Evolutionary conservation across 164 flowering plant species (phyloP), one percentile per base, ranked within the genome.

Genomic region (Dillenia suffruticosa): DNA sequence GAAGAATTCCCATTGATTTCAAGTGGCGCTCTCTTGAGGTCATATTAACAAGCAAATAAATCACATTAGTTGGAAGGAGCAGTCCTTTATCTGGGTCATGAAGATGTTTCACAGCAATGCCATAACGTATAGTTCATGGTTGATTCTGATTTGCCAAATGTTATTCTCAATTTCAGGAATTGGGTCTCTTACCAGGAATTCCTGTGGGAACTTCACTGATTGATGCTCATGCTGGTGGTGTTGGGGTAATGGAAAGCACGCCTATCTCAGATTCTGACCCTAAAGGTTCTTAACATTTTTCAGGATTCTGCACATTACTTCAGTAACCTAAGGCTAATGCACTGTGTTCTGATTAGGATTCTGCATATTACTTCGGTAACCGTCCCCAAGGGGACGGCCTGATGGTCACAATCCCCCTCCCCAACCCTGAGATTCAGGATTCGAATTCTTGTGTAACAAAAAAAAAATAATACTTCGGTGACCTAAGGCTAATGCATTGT

Each of bases 221-320:
- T 73, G 97, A 93, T 81, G 97, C 93, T 70, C 98, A 94, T 84
- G 98, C 97, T 74, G 98, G 98, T 64, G 98, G 98, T 64, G 89
- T 94, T 40, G 98, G 98, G 51, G 90, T 91, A 40, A 84, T 94
- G 82, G 98, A 89, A 79, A 87, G 98, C 66, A 65, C 75, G 40
- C 84, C 81, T 48, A 51, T 26, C 9, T 59, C 76, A 70, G 84
- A 79, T 44, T 51, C 79, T 74, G 76, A 74, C 52, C 40, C 58
- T 59, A 68, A 75, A 84, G 93, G 96, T 92, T 63, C 17, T 61
- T 63, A 47, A 17, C 62, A 7, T 44, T 17, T 49, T 12, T 43
- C 43, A 5, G 16, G 1, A 17, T 49, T 16, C 67, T 26, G 5
- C 40, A 26, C 0, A 26, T 26, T 16, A 56, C 16, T 67, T 15